Evolutionary conservation across 805 yeast genomes (phyloP), one percentile per base, ranked within the genome.

Genomic region (Ogataea chonburiensis): DNA sequence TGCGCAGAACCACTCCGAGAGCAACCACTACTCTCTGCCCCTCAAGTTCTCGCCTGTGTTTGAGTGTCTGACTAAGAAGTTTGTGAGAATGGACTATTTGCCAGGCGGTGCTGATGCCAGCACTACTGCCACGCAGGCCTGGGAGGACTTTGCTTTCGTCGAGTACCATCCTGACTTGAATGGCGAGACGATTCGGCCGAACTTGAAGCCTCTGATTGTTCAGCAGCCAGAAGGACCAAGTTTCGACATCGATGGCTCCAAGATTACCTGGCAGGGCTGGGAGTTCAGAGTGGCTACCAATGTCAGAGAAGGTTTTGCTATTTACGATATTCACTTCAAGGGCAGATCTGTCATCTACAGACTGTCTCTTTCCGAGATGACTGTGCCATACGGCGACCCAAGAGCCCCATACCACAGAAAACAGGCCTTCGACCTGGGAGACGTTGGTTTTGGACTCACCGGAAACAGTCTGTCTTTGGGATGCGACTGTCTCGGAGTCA

Each of bases 311-410:
- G 94, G 94, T 47, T 70, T 81, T 50, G 91, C 81, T 17, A 49
- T 84, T 23, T 84, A 84, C 58, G 86, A 84, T 49, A 79, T 78
- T 34, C 67, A 66, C 52, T 84, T 81, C 68, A 81, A 82, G 60
- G 91, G 89, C 34, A 77, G 93, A 63, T 80, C 83, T 31, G 63
- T 79, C 31, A 75, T 83, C 56, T 83, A 84, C 71, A 73, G 93
- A 66, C 61, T 82, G 29, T 73, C 88, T 1, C 66, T 83, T 47
- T 77, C 84, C 40, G 94, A 84, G 66, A 84, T 85, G 94, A 83
- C 91, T 24, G 94, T 85, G 45, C 93, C 93, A 19, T 84, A 85
- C 57, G 89, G 86, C 57, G 91, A 85, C 60, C 87, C 89, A 52
- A 73, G 91, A 63, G 77, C 79, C 30, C 93, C 93, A 43, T 80